Evolutionary conservation across 2,329 filamentous ascomycete species (phyloP), one percentile per base, ranked within the genome.

Genomic region (Stagonosporopsis chrysanthemi): DNA sequence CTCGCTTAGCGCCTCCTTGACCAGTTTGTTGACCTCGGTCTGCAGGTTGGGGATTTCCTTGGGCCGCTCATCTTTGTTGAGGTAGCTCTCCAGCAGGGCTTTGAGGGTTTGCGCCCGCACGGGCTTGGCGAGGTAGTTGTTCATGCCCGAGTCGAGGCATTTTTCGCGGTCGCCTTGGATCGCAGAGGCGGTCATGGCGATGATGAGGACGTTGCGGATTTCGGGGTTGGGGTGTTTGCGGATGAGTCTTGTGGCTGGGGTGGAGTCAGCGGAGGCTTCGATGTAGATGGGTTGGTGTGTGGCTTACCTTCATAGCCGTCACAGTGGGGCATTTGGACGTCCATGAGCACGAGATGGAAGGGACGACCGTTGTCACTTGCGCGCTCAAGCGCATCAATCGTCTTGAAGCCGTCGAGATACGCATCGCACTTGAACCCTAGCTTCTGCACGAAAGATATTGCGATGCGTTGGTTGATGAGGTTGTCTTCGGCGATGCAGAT

Each of bases 401-500:
- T 92, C 77, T 93, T 91, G 60, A 90, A 84, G 0, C 94, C 94
- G 72, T 98, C 96, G 62, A 92, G 91, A 71, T 92, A 97, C 0
- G 93, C 92, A 74, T 94, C 90, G 48, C 95, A 92, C 54, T 87
- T 85, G 75, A 97, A 94, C 2, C 93, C 92, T 9, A 98, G 84
- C 54, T 91, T 90, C 65, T 89, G 87, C 53, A 96, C 90, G 66
- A 96, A 97, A 65, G 92, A 91, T 46, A 97, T 91, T 1, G 93
- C 93, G 65, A 97, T 97, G 75, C 90, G 92, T 71, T 96, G 91
- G 68, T 97, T 97, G 79, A 97, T 96, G 3, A 89, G 86, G 65
- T 97, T 97, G 78, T 98, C 94, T 71, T 98, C 94, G 0, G 94
- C 94, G 56, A 98, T 94, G 75, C 92, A 97, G 28, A 98, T 88